A percentile compares a stretch with the other conserved stretches of the same genome.
These are phyloP conservation scores for Kluyveromyces starmeri DNA, from an alignment of 805 yeast species.

Conservation along the genomic window DNA sequence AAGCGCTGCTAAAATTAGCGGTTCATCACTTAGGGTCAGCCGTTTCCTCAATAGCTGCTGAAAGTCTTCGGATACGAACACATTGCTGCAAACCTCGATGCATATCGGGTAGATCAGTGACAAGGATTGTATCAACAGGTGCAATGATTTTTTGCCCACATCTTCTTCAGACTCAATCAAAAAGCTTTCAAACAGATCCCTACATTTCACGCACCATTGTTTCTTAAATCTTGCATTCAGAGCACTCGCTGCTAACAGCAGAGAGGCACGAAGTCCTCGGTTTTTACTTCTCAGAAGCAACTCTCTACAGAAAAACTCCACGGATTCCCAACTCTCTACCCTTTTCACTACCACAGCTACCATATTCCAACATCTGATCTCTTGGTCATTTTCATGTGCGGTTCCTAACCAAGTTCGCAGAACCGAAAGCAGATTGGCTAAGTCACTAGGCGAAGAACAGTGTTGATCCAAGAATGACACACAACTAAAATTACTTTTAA, in stretches of 20 bases:
- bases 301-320: slow-evolving; percentile 19
- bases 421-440: too few relatives aligned
- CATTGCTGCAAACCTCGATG: slow-evolving; percentile 20
- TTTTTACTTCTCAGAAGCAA: slow-evolving; percentile 16
- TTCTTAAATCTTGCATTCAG: slow-evolving; percentile 11
- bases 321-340: slow-evolving; percentile 14
- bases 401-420: too few relatives aligned
- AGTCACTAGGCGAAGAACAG: too few relatives aligned
- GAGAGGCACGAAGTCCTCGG: slow-evolving; percentile 15
- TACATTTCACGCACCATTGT: slow-evolving; percentile 15
- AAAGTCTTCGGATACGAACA: slow-evolving; percentile 24
- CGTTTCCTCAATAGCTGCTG: slow-evolving; percentile 19
- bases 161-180: slow-evolving; percentile 21
- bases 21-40: slow-evolving; percentile 10
- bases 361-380: slow-evolving; percentile 11
- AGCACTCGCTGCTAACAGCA: slow-evolving; percentile 15
- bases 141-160: slow-evolving; percentile 17
- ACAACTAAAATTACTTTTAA: too few relatives aligned
- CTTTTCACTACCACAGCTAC: slow-evolving; percentile 10
- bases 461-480: too few relatives aligned
- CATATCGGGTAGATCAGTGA: slow-evolving; percentile 23
- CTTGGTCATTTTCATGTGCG: slow-evolving; percentile 6
- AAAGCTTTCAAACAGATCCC: slow-evolving; percentile 15
- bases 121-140: slow-evolving; percentile 15
- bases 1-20: slow-evolving; percentile 24